Base-by-base conservation (phyloP, 2,329 filamentous ascomycete species). In the Exutisphaerella laricina region DNA sequence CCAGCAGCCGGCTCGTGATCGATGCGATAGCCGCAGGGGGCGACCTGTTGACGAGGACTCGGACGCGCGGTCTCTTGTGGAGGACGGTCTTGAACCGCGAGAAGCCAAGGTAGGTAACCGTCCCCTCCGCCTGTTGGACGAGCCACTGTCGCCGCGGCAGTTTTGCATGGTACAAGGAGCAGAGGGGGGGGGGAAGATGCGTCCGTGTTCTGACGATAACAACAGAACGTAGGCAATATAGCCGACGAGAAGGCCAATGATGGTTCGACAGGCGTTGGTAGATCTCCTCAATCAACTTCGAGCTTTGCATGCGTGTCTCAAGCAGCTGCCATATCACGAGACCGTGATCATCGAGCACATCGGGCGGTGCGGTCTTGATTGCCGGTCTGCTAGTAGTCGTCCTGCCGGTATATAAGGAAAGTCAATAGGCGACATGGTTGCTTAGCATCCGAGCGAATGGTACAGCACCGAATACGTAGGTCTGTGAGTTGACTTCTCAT, bases 1-100 rank as follows among this genome's bases (percentile, higher is more conserved):
- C 58, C 73, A 76, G 54, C 73, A 77, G 43, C 73, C 73, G 23
- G 71, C 74, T 47, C 73, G 63, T 35, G 73, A 76, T 42, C 73
- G 67, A 42, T 74, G 73, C 29, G 73, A 73, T 10, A 76, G 63
- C 39, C 73, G 68, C 17, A 72, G 58, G 7, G 56, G 41, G 9
- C 58, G 50, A 26, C 50, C 42, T 9, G 50, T 43, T 13, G 46
- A 44, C 13, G 41, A 26, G 12, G 49, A 45, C 28, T 18, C 35
- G 14, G 51, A 43, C 21, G 48, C 21, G 33, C 45, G 49, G 22
- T 48, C 45, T 26, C 35, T 64, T 44, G 36, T 54, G 59, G 58
- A 35, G 12, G 50, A 40, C 41, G 37, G 49, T 34, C 43, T 45
- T 23, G 49, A 46, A 28, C 49, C 48, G 28, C 50, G 55, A 50